Percentiles rank a stretch among this genome's conserved stretches.
Evolutionary conservation across 495 filamentous ascomycete genomes (phyloP).

Genomic region (Aspergillus heteromorphus): DNA sequence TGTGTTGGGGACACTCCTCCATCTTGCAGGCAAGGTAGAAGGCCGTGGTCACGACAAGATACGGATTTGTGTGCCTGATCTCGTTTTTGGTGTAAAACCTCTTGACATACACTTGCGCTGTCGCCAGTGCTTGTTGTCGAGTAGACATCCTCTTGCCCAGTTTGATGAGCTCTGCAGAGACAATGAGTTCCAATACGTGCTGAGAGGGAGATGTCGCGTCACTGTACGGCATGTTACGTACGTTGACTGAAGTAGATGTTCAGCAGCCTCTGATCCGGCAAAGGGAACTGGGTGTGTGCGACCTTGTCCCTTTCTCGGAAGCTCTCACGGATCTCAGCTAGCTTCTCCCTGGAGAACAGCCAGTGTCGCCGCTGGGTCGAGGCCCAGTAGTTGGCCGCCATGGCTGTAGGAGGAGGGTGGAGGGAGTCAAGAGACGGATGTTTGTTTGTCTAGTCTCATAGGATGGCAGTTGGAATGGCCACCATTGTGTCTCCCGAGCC

Average conservation of each 20-base stretch:
- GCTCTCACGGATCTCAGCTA: constrained; percentile 64
- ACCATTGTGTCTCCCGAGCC: background rate
- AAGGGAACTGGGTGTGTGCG: constrained; percentile 68
- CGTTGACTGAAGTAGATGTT: constrained; percentile 91
- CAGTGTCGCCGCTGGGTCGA: constrained; percentile 86
- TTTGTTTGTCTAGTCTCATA: background rate
- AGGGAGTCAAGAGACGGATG: too few species aligned
- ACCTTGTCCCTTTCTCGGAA: constrained; percentile 68
- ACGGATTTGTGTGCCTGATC: constrained; percentile 89
- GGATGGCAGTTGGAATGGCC: background rate
- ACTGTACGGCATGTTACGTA: constrained; percentile 45
- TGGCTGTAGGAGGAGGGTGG: constrained; percentile 27
- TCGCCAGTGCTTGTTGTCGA: constrained; percentile 89
- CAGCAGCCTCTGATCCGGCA: constrained; percentile 75
- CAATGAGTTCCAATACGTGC: too few species aligned
- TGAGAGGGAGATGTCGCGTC: too few species aligned
- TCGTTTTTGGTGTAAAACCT: constrained; percentile 90
- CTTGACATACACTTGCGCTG: constrained; percentile 89
- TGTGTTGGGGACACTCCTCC: constrained; percentile 97
- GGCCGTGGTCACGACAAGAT: constrained; percentile 83
- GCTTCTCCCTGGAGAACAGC: constrained; percentile 77
- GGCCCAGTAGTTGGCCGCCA: constrained; percentile 97
- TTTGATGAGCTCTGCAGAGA: constrained; percentile 69
- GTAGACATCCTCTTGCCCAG: constrained; percentile 72
- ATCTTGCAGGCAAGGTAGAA: constrained; percentile 97